phyloP scores from a whole-genome alignment of 441 rosid species.

The Flueggea neowawraea region DNA sequence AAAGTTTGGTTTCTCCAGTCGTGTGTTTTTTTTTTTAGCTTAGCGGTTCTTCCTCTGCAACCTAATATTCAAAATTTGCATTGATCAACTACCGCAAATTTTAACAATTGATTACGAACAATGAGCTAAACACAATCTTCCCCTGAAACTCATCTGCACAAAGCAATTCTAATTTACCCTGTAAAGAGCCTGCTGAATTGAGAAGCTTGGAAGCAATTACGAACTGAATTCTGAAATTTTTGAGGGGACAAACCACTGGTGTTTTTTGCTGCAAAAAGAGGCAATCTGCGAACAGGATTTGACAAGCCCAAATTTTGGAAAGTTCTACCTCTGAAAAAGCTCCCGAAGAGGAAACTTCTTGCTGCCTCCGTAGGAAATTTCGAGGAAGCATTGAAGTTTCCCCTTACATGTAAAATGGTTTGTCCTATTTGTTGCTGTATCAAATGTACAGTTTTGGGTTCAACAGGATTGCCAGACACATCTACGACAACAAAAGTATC shows the following conservation, averaged over 20 bases:
- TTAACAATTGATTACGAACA: no score
- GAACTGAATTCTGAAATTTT: no score
- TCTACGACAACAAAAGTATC: constrained; percentile 80
- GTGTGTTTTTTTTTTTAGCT: no score
- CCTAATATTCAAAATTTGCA: no score
- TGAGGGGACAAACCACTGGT: no score
- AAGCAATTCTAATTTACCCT: no score
- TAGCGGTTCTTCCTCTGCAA: no score
- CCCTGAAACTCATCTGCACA: no score
- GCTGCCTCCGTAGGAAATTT: constrained; percentile 21
- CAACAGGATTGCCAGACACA: constrained; percentile 61
- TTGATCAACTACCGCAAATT: no score
- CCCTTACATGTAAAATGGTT: constrained; percentile 14
- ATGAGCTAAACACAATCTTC: no score
- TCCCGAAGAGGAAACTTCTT: constrained; percentile 25
- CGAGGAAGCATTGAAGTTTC: constrained; percentile 11
- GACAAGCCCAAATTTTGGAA: constrained; percentile 24
- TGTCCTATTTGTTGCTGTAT: constrained; percentile 22
- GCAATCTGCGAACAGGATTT: constrained; percentile 28
- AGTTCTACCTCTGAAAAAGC: constrained; percentile 23
- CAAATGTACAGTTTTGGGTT: constrained; percentile 30
- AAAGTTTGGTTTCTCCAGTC: background rate
- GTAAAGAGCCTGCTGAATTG: no score
- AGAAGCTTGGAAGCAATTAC: no score
- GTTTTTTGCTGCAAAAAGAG: background rate